Evolutionary conservation across 2,329 filamentous ascomycete genomes (phyloP).

Genomic region (Bipolaris cookei): DNA sequence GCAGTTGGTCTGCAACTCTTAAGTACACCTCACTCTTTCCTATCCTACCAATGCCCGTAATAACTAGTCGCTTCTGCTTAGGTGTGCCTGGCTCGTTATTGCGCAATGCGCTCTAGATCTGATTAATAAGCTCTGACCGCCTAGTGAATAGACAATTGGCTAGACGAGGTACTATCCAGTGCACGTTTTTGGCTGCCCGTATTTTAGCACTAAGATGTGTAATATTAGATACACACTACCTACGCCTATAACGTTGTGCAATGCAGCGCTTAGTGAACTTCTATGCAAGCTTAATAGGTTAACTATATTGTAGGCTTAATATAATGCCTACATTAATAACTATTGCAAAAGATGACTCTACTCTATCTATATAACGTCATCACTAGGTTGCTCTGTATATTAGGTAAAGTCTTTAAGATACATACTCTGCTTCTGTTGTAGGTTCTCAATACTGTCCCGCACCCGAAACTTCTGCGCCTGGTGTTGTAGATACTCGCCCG

Average conservation of each 20-base stretch:
- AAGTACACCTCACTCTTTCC: constrained; percentile 47
- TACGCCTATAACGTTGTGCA: neutral
- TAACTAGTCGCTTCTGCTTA: constrained; percentile 27
- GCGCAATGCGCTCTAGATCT: neutral
- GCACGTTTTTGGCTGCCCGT: neutral
- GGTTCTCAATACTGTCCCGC: neutral
- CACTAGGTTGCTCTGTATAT: neutral
- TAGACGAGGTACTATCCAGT: neutral
- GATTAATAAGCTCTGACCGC: neutral
- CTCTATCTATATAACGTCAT: neutral
- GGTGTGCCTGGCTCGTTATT: neutral
- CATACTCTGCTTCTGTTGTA: neutral
- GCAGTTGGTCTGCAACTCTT: constrained; percentile 30
- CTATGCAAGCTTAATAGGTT: neutral
- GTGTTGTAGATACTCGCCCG: neutral
- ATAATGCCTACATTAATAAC: neutral
- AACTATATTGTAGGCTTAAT: neutral
- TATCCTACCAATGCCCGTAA: constrained; percentile 38
- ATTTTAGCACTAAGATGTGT: neutral
- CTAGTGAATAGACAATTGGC: neutral
- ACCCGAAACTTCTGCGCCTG: neutral
- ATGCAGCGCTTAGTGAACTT: neutral
- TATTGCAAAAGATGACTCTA: neutral
- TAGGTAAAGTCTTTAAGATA: neutral
- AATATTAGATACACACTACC: neutral